Base-by-base conservation (phyloP, 2,329 filamentous ascomycete genomes). In the Ascocoryne sarcoides region DNA sequence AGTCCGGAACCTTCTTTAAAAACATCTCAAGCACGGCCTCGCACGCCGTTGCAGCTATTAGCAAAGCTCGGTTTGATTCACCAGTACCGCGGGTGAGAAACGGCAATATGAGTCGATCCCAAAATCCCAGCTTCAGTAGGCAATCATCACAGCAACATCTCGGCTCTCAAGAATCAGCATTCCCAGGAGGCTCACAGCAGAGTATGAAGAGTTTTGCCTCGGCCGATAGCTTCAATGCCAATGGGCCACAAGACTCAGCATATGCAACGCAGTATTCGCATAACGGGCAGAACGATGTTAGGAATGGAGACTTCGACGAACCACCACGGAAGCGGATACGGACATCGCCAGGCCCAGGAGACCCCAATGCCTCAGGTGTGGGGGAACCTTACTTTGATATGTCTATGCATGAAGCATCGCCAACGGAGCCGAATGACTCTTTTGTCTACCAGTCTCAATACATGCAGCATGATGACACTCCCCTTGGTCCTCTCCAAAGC, bases 11-110 rank as follows among this genome's bases (percentile, higher is more conserved):
- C 1, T 95, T 95, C 60, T 96, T 98, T 68, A 89, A 89, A 59
- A 95, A 93, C 57, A 96, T 98, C 49, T 96, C 90, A 3, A 84
- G 79, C 48, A 94, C 88, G 1, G 89, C 92, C 1, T 92, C 86
- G 4, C 90, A 88, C 54, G 92, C 92, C 19, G 85, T 98, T 42
- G 89, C 88, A 46, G 90, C 92, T 43, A 93, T 98, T 62, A 95
- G 86, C 73, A 95, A 96, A 66, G 90, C 92, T 12, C 77, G 90
- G 10, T 83, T 95, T 54, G 89, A 95, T 60, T 95, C 89, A 2
- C 88, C 89, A 1, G 82, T 75, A 5, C 83, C 83, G 4, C 71
- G 84, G 44, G 70, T 66, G 42, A 73, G 75, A 34, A 67, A 68
- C 14, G 63, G 64, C 21, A 79, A 75, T 50, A 76, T 76, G 2